Evolutionary conservation across 225 moss, liverwort and hornwort species (phyloP).

Genomic region (Physcomitrellopsis africana): DNA sequence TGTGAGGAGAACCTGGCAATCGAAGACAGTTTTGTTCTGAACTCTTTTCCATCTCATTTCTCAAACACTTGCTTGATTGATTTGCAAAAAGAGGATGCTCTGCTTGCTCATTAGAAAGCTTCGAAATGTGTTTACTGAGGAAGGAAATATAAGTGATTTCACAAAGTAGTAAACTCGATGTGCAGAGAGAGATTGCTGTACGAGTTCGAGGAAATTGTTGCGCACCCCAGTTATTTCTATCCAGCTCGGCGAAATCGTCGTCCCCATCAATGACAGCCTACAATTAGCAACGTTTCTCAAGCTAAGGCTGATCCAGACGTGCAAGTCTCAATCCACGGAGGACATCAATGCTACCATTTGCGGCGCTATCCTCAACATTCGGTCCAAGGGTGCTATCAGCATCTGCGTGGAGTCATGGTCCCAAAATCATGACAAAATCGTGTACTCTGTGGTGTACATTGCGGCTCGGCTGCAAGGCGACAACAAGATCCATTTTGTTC

Average conservation of each 20-base stretch:
- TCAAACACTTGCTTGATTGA: not conserved
- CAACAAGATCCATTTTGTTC: slow-evolving; percentile 54
- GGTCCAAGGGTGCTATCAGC: slow-evolving; percentile 34
- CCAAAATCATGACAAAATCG: slow-evolving; percentile 31
- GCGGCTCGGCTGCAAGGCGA: slow-evolving; percentile 49
- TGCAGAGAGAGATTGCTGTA: slow-evolving; percentile 60
- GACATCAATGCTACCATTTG: slow-evolving; percentile 51
- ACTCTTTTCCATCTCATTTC: not conserved
- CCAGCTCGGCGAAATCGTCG: slow-evolving; percentile 59
- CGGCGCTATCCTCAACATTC: slow-evolving; percentile 51
- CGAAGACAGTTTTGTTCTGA: slow-evolving; percentile 40
- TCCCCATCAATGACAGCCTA: slow-evolving; percentile 49
- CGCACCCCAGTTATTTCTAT: slow-evolving; percentile 57
- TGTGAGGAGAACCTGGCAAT: slow-evolving; percentile 48
- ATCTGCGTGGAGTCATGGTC: slow-evolving; percentile 50
- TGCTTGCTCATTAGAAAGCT: not conserved
- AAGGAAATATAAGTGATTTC: too few species aligned
- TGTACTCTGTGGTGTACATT: slow-evolving; percentile 52
- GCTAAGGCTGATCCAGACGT: slow-evolving; percentile 46
- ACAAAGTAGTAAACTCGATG: slow-evolving; percentile 2
- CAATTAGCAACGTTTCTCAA: slow-evolving; percentile 59
- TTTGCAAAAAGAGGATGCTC: not conserved
- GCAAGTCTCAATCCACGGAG: slow-evolving; percentile 34
- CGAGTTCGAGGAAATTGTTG: slow-evolving; percentile 57
- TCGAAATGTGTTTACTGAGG: too few species aligned